These are phyloP conservation scores for Ceratocystis ficicola DNA, from an alignment of 2,329 filamentous ascomycete genomes.

Conservation along the genomic window DNA sequence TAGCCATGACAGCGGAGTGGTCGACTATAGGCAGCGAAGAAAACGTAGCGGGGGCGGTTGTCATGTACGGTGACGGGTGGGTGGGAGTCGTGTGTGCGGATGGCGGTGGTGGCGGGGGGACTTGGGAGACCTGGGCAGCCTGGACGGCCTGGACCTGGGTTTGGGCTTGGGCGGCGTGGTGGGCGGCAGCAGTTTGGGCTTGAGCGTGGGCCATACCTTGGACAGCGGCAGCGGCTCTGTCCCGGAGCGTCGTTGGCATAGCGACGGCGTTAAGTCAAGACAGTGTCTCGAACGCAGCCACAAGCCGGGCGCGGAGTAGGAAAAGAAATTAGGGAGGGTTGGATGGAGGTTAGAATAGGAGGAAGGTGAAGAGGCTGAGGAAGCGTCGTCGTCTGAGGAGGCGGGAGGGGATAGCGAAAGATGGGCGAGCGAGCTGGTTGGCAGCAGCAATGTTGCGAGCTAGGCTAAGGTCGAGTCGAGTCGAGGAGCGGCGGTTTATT, in stretches of 20 bases:
- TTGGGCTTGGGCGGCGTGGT: not conserved
- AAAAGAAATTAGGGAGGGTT: not conserved
- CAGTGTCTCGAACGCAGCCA: constrained; percentile 8
- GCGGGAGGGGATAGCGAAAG: too few species aligned
- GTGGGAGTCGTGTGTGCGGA: not conserved
- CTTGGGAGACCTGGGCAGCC: constrained; percentile 4
- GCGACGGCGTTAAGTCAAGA: constrained; percentile 12
- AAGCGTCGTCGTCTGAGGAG: not conserved
- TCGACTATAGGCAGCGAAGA: constrained; percentile 14
- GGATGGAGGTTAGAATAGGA: not conserved
- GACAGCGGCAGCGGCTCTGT: not conserved
- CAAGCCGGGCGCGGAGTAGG: constrained; percentile 2
- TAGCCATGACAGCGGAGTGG: constrained; percentile 13
- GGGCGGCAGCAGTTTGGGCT: not conserved
- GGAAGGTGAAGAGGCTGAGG: not conserved
- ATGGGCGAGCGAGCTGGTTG: too few species aligned
- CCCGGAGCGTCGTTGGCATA: constrained; percentile 10
- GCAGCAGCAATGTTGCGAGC: too few species aligned
- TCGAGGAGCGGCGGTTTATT: too few species aligned
- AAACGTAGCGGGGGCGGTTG: not conserved
- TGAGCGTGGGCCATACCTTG: constrained; percentile 8
- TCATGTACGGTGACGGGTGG: constrained; percentile 13
- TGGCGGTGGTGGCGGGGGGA: not conserved
- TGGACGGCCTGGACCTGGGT: not conserved
- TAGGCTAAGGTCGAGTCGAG: too few species aligned